Evolutionary conservation across 805 yeast genomes (phyloP).

Genomic region (Sugiyamaella valdiviana): DNA sequence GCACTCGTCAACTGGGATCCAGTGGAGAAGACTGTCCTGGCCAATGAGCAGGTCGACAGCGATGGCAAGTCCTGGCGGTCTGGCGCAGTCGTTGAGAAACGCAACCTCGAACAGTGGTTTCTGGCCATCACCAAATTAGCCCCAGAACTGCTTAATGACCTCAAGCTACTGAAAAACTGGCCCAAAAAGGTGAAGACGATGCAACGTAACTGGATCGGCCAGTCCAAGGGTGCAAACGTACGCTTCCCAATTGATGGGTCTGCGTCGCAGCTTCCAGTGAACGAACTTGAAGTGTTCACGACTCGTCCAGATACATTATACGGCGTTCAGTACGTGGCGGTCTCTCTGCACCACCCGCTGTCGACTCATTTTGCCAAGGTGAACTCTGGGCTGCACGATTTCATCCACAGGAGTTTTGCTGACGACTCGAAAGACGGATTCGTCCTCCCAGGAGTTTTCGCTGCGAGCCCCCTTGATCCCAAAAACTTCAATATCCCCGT

Average conservation of each 20-base stretch:
- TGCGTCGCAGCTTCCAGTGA: slow-evolving; percentile 3
- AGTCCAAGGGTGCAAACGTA: slow-evolving; percentile 72
- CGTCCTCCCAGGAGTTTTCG: slow-evolving; percentile 39
- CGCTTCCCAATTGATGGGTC: slow-evolving; percentile 36
- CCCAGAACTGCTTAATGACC: slow-evolving; percentile 55
- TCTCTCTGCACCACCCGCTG: slow-evolving; percentile 66
- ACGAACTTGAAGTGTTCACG: slow-evolving; percentile 56
- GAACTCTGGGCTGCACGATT: slow-evolving; percentile 40
- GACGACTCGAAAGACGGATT: slow-evolving; percentile 58
- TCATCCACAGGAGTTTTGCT: slow-evolving; percentile 38
- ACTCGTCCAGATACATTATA: slow-evolving; percentile 86
- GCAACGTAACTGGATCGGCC: slow-evolving; percentile 95
- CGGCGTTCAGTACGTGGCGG: slow-evolving; percentile 76
- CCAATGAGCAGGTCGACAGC: slow-evolving; percentile 92
- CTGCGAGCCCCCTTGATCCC: slow-evolving; percentile 51
- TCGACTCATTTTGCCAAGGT: slow-evolving; percentile 36
- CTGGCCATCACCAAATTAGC: slow-evolving; percentile 84
- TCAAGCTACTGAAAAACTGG: slow-evolving; percentile 63
- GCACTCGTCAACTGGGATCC: slow-evolving; percentile 99
- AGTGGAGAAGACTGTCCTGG: slow-evolving; percentile 86
- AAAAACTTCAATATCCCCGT: slow-evolving; percentile 51
- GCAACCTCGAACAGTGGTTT: slow-evolving; percentile 84
- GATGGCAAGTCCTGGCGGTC: slow-evolving; percentile 95
- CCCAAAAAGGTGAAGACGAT: slow-evolving; percentile 81
- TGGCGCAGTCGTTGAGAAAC: slow-evolving; percentile 88